Conservation (phyloP, 441 rosid genomes). For the Rhodomyrtus psidioides region DNA sequence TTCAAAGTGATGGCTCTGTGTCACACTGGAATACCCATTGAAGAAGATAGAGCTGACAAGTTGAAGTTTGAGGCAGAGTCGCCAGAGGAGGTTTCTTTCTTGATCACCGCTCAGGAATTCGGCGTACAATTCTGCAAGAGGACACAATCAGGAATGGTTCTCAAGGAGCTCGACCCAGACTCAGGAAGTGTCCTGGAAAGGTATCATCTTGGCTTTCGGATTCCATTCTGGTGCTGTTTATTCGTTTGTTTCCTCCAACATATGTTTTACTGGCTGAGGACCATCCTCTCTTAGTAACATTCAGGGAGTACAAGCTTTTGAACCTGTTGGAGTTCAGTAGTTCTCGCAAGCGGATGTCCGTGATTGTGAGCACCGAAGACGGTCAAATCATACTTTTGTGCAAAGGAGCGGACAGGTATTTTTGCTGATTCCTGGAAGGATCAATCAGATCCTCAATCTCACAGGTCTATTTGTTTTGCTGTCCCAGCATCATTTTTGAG, state of each 20-base stretch:
- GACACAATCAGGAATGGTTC: conserved; percentile 58
- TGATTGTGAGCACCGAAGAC: conserved; percentile 53
- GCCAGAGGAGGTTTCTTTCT: conserved; percentile 78
- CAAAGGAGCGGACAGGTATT: conserved; percentile 91
- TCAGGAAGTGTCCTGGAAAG: conserved; percentile 39
- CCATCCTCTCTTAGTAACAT: conserved; percentile 7
- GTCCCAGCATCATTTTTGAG: conserved; percentile 60
- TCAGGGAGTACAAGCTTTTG: conserved; percentile 69
- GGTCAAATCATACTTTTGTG: conserved; percentile 69
- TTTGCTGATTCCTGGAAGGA: not conserved
- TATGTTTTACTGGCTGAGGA: not conserved
- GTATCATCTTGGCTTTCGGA: conserved; percentile 15
- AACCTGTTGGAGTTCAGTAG: conserved; percentile 78
- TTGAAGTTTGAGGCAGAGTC: conserved; percentile 82
- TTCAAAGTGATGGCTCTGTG: conserved; percentile 66
- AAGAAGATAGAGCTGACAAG: conserved; percentile 31
- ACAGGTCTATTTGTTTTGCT: not conserved
- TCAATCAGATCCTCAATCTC: not conserved
- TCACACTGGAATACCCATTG: conserved; percentile 68
- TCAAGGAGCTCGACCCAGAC: conserved; percentile 36
- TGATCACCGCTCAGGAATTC: conserved; percentile 65
- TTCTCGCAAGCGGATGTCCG: conserved; percentile 82
- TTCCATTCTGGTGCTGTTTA: not conserved
- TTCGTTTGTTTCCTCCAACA: not conserved
- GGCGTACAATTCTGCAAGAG: conserved; percentile 61